phyloP scores from a whole-genome alignment of 768 basidiomycete species.

The Amanita polypyramis region DNA sequence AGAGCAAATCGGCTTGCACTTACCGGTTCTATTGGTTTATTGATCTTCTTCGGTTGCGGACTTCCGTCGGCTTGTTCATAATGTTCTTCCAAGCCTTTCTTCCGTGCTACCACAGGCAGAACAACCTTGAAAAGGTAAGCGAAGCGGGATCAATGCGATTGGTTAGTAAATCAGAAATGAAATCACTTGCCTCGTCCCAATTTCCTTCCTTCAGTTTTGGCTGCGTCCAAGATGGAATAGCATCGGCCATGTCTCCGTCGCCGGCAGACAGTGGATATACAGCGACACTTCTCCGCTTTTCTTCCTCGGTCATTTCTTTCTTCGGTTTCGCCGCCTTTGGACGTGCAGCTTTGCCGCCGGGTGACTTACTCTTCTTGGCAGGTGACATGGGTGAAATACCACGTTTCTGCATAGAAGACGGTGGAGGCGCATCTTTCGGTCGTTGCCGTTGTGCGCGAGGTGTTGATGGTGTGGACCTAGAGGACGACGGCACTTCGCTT shows the following conservation, averaged over 20 bases:
- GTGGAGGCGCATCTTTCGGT: slow-evolving; percentile 16
- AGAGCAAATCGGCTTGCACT: slow-evolving; percentile 28
- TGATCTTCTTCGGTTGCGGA: slow-evolving; percentile 36
- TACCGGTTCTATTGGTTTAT: slow-evolving; percentile 36
- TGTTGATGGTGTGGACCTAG: slow-evolving; percentile 21
- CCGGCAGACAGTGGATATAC: slow-evolving; percentile 51
- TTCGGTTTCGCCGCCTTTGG: slow-evolving; percentile 32
- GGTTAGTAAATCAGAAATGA: slow-evolving; percentile 4
- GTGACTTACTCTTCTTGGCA: slow-evolving; percentile 12
- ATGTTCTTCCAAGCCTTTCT: slow-evolving; percentile 65
- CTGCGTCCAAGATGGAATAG: slow-evolving; percentile 78
- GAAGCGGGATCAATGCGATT: slow-evolving; percentile 3
- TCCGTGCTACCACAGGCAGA: slow-evolving; percentile 74
- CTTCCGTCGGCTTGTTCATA: slow-evolving; percentile 66
- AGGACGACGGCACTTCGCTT: slow-evolving; percentile 27
- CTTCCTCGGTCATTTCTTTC: slow-evolving; percentile 30
- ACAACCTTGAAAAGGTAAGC: slow-evolving; percentile 44
- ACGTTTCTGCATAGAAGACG: slow-evolving; percentile 18
- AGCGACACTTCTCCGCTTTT: slow-evolving; percentile 48
- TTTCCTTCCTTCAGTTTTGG: slow-evolving; percentile 58
- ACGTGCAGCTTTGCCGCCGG: slow-evolving; percentile 17
- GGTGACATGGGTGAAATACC: slow-evolving; percentile 22
- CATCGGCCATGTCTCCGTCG: slow-evolving; percentile 47
- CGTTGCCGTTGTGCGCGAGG: slow-evolving; percentile 18
- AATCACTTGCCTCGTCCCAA: slow-evolving; percentile 66